phyloP scores from a whole-genome alignment of 441 rosid genomes.

The Pelargonium hybrid region DNA sequence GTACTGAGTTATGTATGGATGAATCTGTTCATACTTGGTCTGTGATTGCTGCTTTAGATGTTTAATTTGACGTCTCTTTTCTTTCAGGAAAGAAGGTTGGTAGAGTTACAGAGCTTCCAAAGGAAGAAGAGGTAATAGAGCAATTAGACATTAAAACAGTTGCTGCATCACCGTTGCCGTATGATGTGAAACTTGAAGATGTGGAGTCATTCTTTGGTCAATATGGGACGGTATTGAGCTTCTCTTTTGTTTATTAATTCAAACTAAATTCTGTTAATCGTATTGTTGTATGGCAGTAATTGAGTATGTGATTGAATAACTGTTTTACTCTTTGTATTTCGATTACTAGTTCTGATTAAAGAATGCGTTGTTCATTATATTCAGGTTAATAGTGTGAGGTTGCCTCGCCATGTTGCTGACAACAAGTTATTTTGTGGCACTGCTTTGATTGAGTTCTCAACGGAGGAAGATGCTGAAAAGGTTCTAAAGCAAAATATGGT shows the following conservation, averaged over 20 bases:
- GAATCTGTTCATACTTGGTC: too few species aligned
- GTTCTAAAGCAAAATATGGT: slow-evolving; percentile 30
- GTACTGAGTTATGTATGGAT: too few species aligned
- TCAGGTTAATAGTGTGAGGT: slow-evolving; percentile 50
- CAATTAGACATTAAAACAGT: slow-evolving; percentile 42
- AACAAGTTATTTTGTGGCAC: slow-evolving; percentile 40
- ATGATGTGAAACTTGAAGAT: slow-evolving; percentile 37
- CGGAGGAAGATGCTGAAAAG: slow-evolving; percentile 30
- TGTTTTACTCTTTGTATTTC: not conserved
- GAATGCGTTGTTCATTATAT: not conserved
- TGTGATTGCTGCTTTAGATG: not conserved
- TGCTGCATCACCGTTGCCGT: slow-evolving; percentile 42
- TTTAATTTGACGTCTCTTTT: not conserved
- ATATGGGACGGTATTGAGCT: slow-evolving; percentile 29
- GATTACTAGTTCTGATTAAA: not conserved
- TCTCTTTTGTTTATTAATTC: not conserved
- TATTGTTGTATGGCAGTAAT: too few species aligned
- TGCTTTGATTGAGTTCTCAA: slow-evolving; percentile 46
- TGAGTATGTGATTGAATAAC: not conserved
- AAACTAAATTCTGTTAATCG: not conserved
- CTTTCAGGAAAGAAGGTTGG: slow-evolving; percentile 32
- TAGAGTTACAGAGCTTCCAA: slow-evolving; percentile 30
- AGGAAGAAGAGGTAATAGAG: slow-evolving; percentile 33
- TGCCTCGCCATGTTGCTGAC: slow-evolving; percentile 39
- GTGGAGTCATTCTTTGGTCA: slow-evolving; percentile 35